phyloP scores from a whole-genome alignment of 2,329 filamentous ascomycete species.

The Paecilomyces fulvus region DNA sequence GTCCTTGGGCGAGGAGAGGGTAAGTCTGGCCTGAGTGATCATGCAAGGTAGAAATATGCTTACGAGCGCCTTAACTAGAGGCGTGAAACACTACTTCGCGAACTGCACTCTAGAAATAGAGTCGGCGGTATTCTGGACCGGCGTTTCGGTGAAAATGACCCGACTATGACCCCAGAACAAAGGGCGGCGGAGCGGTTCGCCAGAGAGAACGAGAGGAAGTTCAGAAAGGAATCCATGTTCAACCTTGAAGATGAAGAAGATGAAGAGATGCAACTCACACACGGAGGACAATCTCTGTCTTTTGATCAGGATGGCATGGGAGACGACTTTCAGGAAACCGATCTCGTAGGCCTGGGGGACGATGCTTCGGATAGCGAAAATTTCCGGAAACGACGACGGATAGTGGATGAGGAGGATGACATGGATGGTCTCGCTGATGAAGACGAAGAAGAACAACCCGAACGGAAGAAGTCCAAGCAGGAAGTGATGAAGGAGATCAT shows the following conservation, averaged over 20 bases:
- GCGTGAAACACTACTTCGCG: slow-evolving; percentile 72
- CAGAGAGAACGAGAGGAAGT: slow-evolving; percentile 69
- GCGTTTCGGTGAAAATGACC: slow-evolving; percentile 92
- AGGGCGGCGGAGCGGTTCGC: slow-evolving; percentile 87
- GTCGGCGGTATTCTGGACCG: slow-evolving; percentile 87
- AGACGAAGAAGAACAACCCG: slow-evolving; percentile 50
- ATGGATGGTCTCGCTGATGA: slow-evolving; percentile 32
- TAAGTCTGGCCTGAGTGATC: slow-evolving; percentile 30
- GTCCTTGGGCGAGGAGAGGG: slow-evolving; percentile 76
- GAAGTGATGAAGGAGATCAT: slow-evolving; percentile 98
- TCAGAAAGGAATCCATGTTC: slow-evolving; percentile 73
- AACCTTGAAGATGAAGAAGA: slow-evolving; percentile 80
- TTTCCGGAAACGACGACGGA: slow-evolving; percentile 41
- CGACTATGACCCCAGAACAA: slow-evolving; percentile 86
- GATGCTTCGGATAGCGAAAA: slow-evolving; percentile 52
- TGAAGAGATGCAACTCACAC: slow-evolving; percentile 64
- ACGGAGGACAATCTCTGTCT: slow-evolving; percentile 67
- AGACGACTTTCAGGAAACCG: slow-evolving; percentile 76
- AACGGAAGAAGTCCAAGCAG: slow-evolving; percentile 87
- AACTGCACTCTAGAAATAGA: slow-evolving; percentile 83
- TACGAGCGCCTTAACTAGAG: slow-evolving; percentile 41
- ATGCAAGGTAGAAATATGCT: not conserved
- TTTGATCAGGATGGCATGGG: slow-evolving; percentile 47
- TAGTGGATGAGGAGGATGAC: slow-evolving; percentile 35
- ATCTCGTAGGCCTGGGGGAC: slow-evolving; percentile 51